Evolutionary conservation across 192 early-diverging fungal genomes (phyloP).

Genomic region (Coemansia sp.): DNA sequence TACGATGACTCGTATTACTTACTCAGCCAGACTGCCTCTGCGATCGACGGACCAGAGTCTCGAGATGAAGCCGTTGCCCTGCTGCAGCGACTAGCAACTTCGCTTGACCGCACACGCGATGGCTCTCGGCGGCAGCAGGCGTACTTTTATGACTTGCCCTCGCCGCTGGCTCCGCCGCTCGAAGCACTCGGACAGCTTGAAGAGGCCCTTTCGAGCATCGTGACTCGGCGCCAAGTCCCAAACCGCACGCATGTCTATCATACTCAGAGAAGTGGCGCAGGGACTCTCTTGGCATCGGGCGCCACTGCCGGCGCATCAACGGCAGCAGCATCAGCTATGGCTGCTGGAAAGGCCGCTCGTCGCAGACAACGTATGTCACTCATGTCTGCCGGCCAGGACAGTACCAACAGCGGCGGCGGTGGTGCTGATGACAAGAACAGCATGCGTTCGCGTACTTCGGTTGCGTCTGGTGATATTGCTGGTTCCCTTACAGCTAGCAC

Average conservation of each 20-base stretch:
- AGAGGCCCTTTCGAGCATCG: constrained; percentile 35
- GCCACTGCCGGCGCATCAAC: constrained; percentile 38
- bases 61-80: constrained; percentile 34
- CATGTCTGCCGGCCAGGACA: constrained; percentile 34
- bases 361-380: constrained; percentile 46
- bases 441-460: constrained; percentile 38
- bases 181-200: constrained; percentile 40
- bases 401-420: background rate
- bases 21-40: constrained; percentile 18
- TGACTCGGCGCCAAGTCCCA: constrained; percentile 46
- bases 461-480: constrained; percentile 29
- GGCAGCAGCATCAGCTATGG: constrained; percentile 27
- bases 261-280: constrained; percentile 14
- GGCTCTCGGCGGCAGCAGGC: constrained; percentile 3
- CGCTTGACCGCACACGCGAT: constrained; percentile 4
- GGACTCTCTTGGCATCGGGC: constrained; percentile 7
- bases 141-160: constrained; percentile 20
- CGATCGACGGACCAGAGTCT: constrained; percentile 23
- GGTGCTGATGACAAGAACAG: constrained; percentile 49
- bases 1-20: constrained; percentile 54
- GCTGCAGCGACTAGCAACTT: constrained; percentile 35
- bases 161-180: constrained; percentile 38
- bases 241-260: constrained; percentile 35
- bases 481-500: constrained; percentile 13
- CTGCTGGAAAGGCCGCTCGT: constrained; percentile 33